Conservation (phyloP, 495 filamentous ascomycete species). For the Podospora anserina region DNA sequence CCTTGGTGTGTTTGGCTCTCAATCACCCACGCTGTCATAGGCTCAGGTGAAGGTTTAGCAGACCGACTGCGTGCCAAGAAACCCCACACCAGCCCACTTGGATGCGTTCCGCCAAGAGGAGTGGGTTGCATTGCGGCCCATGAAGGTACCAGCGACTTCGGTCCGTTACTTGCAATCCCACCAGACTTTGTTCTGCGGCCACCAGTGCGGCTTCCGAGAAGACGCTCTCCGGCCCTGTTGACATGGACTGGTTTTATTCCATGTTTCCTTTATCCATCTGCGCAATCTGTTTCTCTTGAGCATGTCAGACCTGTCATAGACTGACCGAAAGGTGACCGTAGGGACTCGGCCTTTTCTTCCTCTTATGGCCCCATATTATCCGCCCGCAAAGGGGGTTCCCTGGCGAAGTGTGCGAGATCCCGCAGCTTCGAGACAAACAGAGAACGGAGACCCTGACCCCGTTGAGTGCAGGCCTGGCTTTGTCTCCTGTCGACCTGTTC, state of each 20-base stretch:
- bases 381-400: not conserved
- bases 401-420: not conserved
- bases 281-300: not conserved
- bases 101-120: constrained; percentile 5
- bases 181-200: not conserved
- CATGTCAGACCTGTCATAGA: not conserved
- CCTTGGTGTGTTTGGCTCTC: not conserved
- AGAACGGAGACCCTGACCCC: not conserved
- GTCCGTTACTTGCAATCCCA: not conserved
- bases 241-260: too few relatives aligned
- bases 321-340: not conserved
- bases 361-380: not conserved
- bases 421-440: not conserved
- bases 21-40: not conserved
- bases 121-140: constrained; percentile 6
- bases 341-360: not conserved
- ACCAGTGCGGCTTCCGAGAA: constrained; percentile 10
- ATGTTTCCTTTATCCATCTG: not conserved
- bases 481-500: not conserved
- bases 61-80: constrained; percentile 4
- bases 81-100: constrained; percentile 14
- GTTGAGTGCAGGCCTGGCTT: not conserved
- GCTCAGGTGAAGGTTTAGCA: too few relatives aligned
- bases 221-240: not conserved
- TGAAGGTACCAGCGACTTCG: constrained; percentile 21